Conservation (phyloP, 228 moss, liverwort and hornwort species). For the Sphagnum magellanicum region DNA sequence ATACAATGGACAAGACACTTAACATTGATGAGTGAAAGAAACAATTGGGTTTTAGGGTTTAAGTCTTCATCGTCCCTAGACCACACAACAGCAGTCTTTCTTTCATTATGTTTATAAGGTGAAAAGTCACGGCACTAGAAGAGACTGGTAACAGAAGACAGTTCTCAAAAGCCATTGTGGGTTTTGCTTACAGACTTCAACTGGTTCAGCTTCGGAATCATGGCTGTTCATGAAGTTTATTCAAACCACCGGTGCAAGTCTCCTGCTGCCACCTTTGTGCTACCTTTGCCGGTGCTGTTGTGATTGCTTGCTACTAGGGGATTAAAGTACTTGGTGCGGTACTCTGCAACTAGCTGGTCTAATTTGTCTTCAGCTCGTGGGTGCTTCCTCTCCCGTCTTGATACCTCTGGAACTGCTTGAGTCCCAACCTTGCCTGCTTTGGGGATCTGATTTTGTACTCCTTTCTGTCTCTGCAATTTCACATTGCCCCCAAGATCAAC, state of each 20-base stretch:
- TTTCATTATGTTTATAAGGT: too few relatives aligned
- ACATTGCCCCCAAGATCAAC: too few relatives aligned
- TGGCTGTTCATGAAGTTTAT: constrained; percentile 1
- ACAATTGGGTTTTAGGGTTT: too few relatives aligned
- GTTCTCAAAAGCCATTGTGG: too few relatives aligned
- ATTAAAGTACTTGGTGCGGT: constrained; percentile 45
- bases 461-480: constrained; percentile 20
- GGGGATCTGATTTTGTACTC: constrained; percentile 4
- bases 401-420: constrained; percentile 11
- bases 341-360: constrained; percentile 51
- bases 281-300: neutral
- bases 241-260: constrained; percentile 57
- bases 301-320: constrained; percentile 14
- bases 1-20: too few relatives aligned
- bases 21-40: too few relatives aligned
- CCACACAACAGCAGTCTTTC: too few relatives aligned
- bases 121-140: too few relatives aligned
- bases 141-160: too few relatives aligned
- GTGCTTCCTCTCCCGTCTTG: constrained; percentile 38
- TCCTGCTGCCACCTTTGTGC: constrained; percentile 12
- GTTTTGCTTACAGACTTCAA: too few relatives aligned
- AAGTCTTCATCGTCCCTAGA: too few relatives aligned
- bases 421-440: neutral
- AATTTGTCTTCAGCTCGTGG: constrained; percentile 34
- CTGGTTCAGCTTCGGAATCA: too few relatives aligned